A percentile compares a stretch with the other conserved stretches of the same genome.
Conservation (phyloP, 1,284 basidiomycete species). For the Ustilago bromivora region DNA sequence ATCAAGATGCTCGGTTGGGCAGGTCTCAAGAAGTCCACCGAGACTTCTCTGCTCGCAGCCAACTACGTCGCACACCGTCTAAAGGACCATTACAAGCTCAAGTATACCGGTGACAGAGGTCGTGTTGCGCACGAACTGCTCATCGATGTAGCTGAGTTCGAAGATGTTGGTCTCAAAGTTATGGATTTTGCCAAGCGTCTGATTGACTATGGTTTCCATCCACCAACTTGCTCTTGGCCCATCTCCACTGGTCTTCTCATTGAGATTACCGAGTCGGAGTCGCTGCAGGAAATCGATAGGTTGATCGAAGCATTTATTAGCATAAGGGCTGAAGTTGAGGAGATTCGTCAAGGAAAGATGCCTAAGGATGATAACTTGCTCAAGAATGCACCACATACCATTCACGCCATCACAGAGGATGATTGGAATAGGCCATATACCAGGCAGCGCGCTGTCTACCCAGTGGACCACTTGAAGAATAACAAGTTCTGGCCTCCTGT, state of each 20-base stretch:
- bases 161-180: conserved; percentile 86
- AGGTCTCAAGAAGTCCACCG: conserved; percentile 86
- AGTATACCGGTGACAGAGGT: conserved; percentile 89
- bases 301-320: conserved; percentile 97
- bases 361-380: conserved; percentile 77
- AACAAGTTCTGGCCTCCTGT: conserved; percentile 68
- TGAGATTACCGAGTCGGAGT: conserved; percentile 68
- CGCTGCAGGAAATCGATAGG: conserved; percentile 71
- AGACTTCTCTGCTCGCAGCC: conserved; percentile 88
- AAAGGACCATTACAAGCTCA: conserved; percentile 84
- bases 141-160: conserved; percentile 94
- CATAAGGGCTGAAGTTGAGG: conserved; percentile 90
- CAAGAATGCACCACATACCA: conserved; percentile 92
- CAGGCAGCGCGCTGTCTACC: conserved; percentile 62
- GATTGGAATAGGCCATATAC: conserved; percentile 79
- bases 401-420: conserved; percentile 79
- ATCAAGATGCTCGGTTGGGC: conserved; percentile 87
- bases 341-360: conserved; percentile 85
- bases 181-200: conserved; percentile 95
- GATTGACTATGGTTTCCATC: conserved; percentile 73
- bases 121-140: conserved; percentile 95
- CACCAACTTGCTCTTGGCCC: conserved; percentile 68
- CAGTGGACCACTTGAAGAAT: conserved; percentile 50
- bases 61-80: conserved; percentile 96
- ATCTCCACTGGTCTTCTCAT: conserved; percentile 67